Conservation (phyloP, 176 grass and related monocot genomes). For the Hordeum vulgare region MorexV3_pseudomolecules_assembly NC_058518.1:479503973-479504472, state of each 20-base stretch:
- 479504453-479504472: slow-evolving; percentile 34
- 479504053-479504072: slow-evolving; percentile 57
- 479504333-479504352: slow-evolving; percentile 93
- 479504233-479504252: slow-evolving; percentile 73
- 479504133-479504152: slow-evolving; percentile 66
- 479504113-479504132: slow-evolving; percentile 63
- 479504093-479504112: slow-evolving; percentile 56
- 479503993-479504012: slow-evolving; percentile 43
- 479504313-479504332: slow-evolving; percentile 45
- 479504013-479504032: slow-evolving; percentile 8
- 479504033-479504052: slow-evolving; percentile 42
- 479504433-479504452: slow-evolving; percentile 61
- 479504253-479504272: slow-evolving; percentile 61
- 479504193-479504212: slow-evolving; percentile 71
- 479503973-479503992: slow-evolving; percentile 70
- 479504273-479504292: slow-evolving; percentile 65
- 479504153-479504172: slow-evolving; percentile 70
- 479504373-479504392: slow-evolving; percentile 56
- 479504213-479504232: slow-evolving; percentile 68
- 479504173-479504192: slow-evolving; percentile 54
- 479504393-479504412: slow-evolving; percentile 56
- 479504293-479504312: slow-evolving; percentile 42
- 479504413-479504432: slow-evolving; percentile 57
- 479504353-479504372: slow-evolving; percentile 63
- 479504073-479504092: slow-evolving; percentile 66